These are phyloP conservation scores for Canavalia ensiformis DNA, from an alignment of 306 rosid species.

Conservation along the genomic window DNA sequence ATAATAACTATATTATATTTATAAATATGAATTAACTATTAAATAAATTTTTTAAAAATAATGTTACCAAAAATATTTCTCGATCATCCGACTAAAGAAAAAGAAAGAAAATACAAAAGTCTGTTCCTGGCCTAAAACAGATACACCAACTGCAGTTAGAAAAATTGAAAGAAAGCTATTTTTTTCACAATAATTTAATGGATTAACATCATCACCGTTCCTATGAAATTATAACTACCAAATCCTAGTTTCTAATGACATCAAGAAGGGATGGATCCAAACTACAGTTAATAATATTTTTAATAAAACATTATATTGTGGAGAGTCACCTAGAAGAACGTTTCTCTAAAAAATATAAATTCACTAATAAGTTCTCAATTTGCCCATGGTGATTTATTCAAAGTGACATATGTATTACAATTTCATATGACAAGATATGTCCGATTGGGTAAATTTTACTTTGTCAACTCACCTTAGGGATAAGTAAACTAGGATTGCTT, in stretches of 20 bases:
- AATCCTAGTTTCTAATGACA: neutral
- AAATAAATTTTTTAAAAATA: neutral
- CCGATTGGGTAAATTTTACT: neutral
- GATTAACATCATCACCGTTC: neutral
- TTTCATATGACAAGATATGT: neutral
- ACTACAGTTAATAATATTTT: too few species aligned
- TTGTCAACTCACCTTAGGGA: constrained; percentile 11
- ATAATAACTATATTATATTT: too few species aligned
- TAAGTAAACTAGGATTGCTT: neutral
- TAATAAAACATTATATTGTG: neutral
- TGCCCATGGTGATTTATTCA: constrained; percentile 1
- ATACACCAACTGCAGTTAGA: neutral
- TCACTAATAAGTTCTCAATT: neutral
- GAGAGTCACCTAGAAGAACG: constrained; percentile 3
- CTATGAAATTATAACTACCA: neutral
- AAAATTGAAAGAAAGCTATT: neutral
- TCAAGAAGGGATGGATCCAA: neutral
- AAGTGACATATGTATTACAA: neutral
- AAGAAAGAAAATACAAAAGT: neutral
- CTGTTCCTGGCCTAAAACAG: neutral
- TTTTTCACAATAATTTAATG: neutral
- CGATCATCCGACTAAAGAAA: neutral
- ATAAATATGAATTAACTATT: neutral
- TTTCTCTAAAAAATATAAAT: constrained; percentile 5
- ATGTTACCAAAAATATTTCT: neutral